Base-by-base conservation (phyloP, 2,329 filamentous ascomycete genomes). In the Shiraia sp. region DNA sequence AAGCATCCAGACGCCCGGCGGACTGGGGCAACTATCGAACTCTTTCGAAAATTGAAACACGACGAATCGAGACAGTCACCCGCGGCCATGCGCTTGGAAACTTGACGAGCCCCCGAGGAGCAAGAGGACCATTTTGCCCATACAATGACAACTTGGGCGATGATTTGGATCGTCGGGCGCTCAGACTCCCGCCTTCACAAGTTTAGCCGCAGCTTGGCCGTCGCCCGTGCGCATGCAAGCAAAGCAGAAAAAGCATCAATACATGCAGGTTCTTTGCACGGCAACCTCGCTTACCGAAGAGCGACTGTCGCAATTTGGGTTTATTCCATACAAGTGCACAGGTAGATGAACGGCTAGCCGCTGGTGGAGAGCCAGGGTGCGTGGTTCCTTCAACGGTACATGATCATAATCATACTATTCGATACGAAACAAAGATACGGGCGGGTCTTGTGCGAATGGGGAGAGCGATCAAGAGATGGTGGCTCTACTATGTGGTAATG, bases 301-400 rank as follows among this genome's bases (percentile, higher is more conserved):
- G n/a, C n/a, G n/a, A n/a, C n/a, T n/a, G n/a, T 36, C 47, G 45
- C 42, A 53, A 55, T 57, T 53, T 63, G 48, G 49, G 48, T 49
- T 59, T 51, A 52, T 55, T 52, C 50, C 47, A 47, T 45, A 59
- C 57, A 56, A 54, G 63, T 58, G 52, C 46, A 46, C 42, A 26
- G 40, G 56, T 36, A 39, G 48, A 51, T 51, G 50, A 27, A 40
- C 50, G 46, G 41, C 49, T 44, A 47, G 33, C 51, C 39, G 40
- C 45, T 45, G 51, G 42, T 30, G 47, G 46, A 35, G 54, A 51
- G 49, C 47, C 9, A 42, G 32, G 42, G 49, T 33, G 49, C 39
- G 46, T 44, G 53, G 50, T 50, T 54, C 37, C 42, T 55, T 42
- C 47, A 65, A 65, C 63, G 54, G 54, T 51, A n/a, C n/a, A n/a